Percentiles rank a stretch among this genome's conserved stretches.
These are phyloP conservation scores for Euphorbia neoarborescens DNA, from an alignment of 441 rosid species.

Conservation along the genomic window DNA sequence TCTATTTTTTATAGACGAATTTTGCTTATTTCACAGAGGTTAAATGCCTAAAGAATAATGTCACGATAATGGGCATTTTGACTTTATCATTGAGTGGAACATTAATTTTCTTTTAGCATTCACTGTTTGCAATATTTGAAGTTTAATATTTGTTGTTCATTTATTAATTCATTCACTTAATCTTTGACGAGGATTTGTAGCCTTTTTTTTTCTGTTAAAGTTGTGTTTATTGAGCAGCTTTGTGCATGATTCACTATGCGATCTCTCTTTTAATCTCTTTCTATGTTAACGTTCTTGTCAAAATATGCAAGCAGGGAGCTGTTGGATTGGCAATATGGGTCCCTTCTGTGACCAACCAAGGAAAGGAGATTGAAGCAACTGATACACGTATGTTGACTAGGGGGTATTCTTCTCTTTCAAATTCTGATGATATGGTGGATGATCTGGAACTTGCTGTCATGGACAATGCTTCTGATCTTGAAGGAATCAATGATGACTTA, in stretches of 20 bases:
- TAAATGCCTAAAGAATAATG: background rate
- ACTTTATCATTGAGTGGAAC: slow-evolving; percentile 1
- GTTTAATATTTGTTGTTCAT: background rate
- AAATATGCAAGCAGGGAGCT: slow-evolving; percentile 55
- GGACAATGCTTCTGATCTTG: slow-evolving; percentile 45
- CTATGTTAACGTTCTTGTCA: background rate
- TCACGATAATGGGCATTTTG: background rate
- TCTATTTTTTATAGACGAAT: background rate
- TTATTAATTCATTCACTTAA: background rate
- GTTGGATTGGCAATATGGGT: slow-evolving; percentile 99
- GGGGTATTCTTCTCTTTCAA: slow-evolving; percentile 67
- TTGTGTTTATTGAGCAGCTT: background rate
- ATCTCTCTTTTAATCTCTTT: background rate
- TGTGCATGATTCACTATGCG: background rate
- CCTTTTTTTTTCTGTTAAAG: background rate
- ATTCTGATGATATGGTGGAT: slow-evolving; percentile 41
- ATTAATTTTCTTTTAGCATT: background rate
- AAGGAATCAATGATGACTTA: slow-evolving; percentile 46
- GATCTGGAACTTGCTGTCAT: slow-evolving; percentile 54
- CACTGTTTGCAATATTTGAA: background rate
- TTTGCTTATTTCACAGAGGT: background rate
- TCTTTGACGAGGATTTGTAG: background rate
- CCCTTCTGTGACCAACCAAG: slow-evolving; percentile 81
- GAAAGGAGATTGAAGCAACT: slow-evolving; percentile 58
- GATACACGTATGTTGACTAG: slow-evolving; percentile 44